Base-by-base conservation (phyloP, 495 filamentous ascomycete species). In the Thermochaetoides thermophila region DNA sequence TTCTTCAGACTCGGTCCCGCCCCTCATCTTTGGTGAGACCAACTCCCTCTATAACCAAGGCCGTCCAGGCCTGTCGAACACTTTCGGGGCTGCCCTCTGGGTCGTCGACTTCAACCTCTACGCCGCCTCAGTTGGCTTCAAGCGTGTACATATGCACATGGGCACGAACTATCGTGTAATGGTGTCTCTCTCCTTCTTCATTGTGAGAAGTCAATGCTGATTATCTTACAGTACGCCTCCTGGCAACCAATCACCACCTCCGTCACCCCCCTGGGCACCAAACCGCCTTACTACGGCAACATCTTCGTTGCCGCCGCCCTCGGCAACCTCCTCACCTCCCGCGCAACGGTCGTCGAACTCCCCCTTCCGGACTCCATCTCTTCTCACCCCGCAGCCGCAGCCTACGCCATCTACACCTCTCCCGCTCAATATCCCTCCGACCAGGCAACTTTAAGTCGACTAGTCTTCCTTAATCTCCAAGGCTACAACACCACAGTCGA, bases 81-180 rank as follows among this genome's bases (percentile, higher is more conserved):
- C 72, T 3, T 82, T 81, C 50, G 77, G 76, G 28, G 76, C 76
- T 9, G 74, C 76, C 0, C 68, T 81, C 19, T 82, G 76, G 77
- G 69, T 58, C 21, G 45, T 78, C 8, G 74, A 82, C 46, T 81
- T 77, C 59, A 69, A 68, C 42, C 57, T 78, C 11, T 69, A 66
- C 44, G 60, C 61, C 31, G 76, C 74, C 3, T 55, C 63, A 7
- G 60, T 62, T 6, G 66, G 64, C 19, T 72, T 80, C 59, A 53
- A 53, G 9, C 63, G 73, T 27, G 61, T 73, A 5, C 70, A 78
- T 44, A 76, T 79, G 69, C 77, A 82, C 48, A 62, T 68, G 56
- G 74, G 74, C 6, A 74, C 68, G 21, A 56, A 75, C 49, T 78
- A 73, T 46, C 65, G 75, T 1, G 45, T 53, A 33, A 16, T 39